Conservation (phyloP, 2,329 filamentous ascomycete genomes). For the Sodiomyces alkalinus region DNA sequence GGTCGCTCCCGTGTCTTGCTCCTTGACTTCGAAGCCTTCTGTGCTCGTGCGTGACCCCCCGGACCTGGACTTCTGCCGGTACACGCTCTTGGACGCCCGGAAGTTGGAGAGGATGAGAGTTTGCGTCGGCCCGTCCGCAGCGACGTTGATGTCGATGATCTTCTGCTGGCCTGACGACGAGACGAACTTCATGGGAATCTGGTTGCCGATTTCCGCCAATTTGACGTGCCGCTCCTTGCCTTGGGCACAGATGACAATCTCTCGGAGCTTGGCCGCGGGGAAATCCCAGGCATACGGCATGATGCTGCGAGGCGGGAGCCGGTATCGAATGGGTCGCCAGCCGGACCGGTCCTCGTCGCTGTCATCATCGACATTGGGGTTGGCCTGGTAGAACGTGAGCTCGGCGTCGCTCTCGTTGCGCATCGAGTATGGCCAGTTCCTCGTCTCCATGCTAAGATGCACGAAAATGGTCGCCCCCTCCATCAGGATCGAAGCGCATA, state of each 20-base stretch:
- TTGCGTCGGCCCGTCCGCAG: constrained; percentile 88
- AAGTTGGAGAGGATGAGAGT: constrained; percentile 90
- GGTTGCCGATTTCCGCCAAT: constrained; percentile 87
- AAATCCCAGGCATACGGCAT: constrained; percentile 99
- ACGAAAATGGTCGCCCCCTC: constrained; percentile 90
- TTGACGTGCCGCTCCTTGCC: constrained; percentile 83
- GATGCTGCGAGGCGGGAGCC: constrained; percentile 83
- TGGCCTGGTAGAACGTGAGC: constrained; percentile 90
- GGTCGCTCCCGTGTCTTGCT: constrained; percentile 72
- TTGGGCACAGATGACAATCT: constrained; percentile 68
- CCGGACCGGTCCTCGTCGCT: constrained; percentile 70
- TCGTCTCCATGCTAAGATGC: constrained; percentile 76
- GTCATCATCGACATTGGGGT: constrained; percentile 86
- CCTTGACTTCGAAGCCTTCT: constrained; percentile 84
- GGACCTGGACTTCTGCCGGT: constrained; percentile 44
- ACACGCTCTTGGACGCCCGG: constrained; percentile 82
- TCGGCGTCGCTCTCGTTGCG: constrained; percentile 95
- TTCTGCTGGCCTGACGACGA: constrained; percentile 55
- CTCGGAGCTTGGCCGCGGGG: constrained; percentile 90
- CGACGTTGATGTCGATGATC: constrained; percentile 93
- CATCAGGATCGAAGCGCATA: constrained; percentile 79
- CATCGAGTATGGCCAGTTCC: constrained; percentile 98
- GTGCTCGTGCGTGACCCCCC: constrained; percentile 34
- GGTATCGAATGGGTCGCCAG: constrained; percentile 86
- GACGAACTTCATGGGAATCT: constrained; percentile 84